Evolutionary conservation across 148 eudicot species (phyloP).

Genomic region (Vaccinium macrocarpon): DNA sequence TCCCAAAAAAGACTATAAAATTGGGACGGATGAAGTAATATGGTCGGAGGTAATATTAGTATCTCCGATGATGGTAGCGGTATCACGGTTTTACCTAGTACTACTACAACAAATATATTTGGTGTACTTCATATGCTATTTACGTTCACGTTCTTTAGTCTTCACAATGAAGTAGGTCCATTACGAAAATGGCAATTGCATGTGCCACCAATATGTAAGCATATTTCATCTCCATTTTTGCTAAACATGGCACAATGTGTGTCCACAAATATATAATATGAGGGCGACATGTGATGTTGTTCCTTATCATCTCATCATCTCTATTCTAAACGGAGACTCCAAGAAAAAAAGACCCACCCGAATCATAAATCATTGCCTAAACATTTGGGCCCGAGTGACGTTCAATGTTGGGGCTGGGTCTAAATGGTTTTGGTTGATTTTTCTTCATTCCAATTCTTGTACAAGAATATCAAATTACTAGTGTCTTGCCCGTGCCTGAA

Average conservation of each 20-base stretch:
- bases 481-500: too few relatives aligned
- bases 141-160: neutral
- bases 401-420: constrained; percentile 3
- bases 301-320: neutral
- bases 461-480: neutral
- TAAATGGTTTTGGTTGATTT: neutral
- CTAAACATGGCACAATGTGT: constrained; percentile 34
- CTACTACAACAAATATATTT: too few relatives aligned
- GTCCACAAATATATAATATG: constrained; percentile 20
- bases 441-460: neutral
- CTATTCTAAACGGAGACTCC: neutral
- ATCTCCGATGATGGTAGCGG: too few relatives aligned
- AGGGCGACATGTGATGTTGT: constrained; percentile 27
- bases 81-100: too few relatives aligned
- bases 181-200: constrained; percentile 14
- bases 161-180: neutral
- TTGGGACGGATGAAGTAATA: too few relatives aligned
- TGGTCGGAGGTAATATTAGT: too few relatives aligned
- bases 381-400: neutral
- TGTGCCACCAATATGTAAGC: constrained; percentile 13
- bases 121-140: too few relatives aligned
- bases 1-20: too few relatives aligned
- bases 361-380: neutral
- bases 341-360: constrained; percentile 13
- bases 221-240: constrained; percentile 14